Base-by-base conservation (phyloP, 2,329 filamentous ascomycete genomes). In the Claviceps arundinis region DNA sequence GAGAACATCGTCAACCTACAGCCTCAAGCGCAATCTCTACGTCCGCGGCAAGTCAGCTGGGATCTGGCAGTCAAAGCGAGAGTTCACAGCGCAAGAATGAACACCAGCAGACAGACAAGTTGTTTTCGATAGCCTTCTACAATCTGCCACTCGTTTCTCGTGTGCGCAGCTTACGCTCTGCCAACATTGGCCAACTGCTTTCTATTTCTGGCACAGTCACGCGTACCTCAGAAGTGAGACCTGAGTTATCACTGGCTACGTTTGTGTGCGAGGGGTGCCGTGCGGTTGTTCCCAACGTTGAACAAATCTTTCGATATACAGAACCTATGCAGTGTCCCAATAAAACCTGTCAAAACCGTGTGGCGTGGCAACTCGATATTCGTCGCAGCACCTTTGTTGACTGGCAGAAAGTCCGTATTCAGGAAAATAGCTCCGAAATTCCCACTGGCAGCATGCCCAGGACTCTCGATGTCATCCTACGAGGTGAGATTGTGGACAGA, bases 361-460 rank as follows among this genome's bases (percentile, higher is more conserved):
- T 84, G 54, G 89, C 87, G n/a, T 98, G 93, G 93, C 83, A 89
- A 58, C 72, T 98, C n/a, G 91, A 98, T 61, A 96, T 98, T 62
- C 80, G 89, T 44, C 91, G 95, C 67, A 96, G 90, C 67, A 97
- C 90, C 0, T 98, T 98, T 65, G 87, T 98, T 56, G 93, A 98
- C 70, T 98, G 93, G 93, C 93, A 98, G 66, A 97, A 97, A 67
- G 89, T 97, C 24, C 87, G 94, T 56, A 89, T 97, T 56, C 93
- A 98, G 69, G 93, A 98, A 69, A 98, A 97, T 72, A 95, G 89
- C 59, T 91, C 91, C 4, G 93, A 98, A 66, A 98, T 98, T 40
- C 93, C 93, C 0, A 98, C 93, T 0, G 93, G 93, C 51, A 96
- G 90, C 70, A 98, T 98, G 93, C 93, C 93, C 24, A 81, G 93